Evolutionary conservation across 768 basidiomycete species (phyloP).

Genomic region (Lactarius akahatsu): DNA sequence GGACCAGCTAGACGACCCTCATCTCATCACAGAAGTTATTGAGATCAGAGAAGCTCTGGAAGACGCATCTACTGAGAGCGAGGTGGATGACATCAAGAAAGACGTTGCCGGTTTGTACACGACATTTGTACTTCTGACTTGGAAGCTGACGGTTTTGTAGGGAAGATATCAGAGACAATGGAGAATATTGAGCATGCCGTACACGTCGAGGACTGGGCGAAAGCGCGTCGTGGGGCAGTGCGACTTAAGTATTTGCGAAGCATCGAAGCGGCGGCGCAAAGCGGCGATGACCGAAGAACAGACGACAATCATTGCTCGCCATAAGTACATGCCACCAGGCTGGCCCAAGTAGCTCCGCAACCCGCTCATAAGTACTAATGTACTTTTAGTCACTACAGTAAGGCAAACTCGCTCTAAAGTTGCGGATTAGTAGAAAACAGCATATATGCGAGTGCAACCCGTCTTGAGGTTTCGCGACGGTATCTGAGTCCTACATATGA

Average conservation of each 20-base stretch:
- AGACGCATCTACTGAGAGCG: constrained; percentile 48
- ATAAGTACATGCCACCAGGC: too few species aligned
- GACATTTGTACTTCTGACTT: neutral
- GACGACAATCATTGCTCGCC: neutral
- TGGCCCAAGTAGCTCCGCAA: too few species aligned
- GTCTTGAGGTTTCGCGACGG: too few species aligned
- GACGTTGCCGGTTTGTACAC: constrained; percentile 54
- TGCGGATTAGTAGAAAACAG: too few species aligned
- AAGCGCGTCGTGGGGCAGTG: constrained; percentile 58
- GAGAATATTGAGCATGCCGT: constrained; percentile 51
- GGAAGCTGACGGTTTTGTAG: constrained; percentile 39
- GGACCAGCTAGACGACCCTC: constrained; percentile 70
- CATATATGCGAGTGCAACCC: too few species aligned
- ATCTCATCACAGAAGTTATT: constrained; percentile 75
- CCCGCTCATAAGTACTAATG: too few species aligned
- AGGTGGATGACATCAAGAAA: constrained; percentile 51
- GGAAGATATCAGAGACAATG: constrained; percentile 48
- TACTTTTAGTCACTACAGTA: too few species aligned
- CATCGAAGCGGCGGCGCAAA: constrained; percentile 53
- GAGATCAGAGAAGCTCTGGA: constrained; percentile 77
- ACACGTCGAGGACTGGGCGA: constrained; percentile 51
- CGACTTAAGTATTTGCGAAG: constrained; percentile 72
- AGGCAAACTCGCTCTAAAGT: too few species aligned
- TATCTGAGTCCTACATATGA: too few species aligned
- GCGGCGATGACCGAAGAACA: neutral